Base-by-base conservation (phyloP, 768 basidiomycete genomes). In the Rhizopogon salebrosus region DNA sequence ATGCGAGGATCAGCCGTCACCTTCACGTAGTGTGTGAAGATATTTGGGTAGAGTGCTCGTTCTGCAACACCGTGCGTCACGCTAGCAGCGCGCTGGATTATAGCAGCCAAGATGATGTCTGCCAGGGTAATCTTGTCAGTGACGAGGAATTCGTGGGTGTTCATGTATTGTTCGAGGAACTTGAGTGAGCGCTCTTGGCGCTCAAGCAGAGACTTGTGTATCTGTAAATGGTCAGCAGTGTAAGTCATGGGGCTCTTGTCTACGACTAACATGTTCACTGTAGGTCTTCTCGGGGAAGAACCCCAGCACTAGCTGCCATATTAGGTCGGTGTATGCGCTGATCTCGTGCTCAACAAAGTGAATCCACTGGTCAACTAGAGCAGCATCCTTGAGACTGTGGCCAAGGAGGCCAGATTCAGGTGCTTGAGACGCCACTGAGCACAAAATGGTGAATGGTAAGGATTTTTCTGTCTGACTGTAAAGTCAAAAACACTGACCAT, bases 321-420 rank as follows among this genome's bases (percentile, higher is more conserved):
- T 53, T 53, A 45, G 59, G 26, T 64, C 57, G 50, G 56, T 67
- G 54, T 56, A 54, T 49, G 2, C 9, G 35, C 54, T 18, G 26
- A 68, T 64, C 43, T 67, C 65, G 10, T 49, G 52, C 43, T 67
- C 66, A 8, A 55, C 60, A 41, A 67, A 66, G 27, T 67, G 66
- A n/a, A 67, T 53, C 66, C 66, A 67, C 34, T 67, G 67, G 41
- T 67, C 67, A 1, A 67, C 56, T 27, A 64, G 62, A 2, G 67
- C 64, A 20, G 63, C 51, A 37, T 67, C 67, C 4, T n/a, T 42
- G 11, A 38, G 49, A 7, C 57, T 41, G 24, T 63, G 61, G 31
- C 64, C 66, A n/a, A 67, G 59, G 35, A 67, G 55, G 24, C 62
- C 58, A 20, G 61, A 61, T 35, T 63, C 54, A 6, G 66, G 66